These are phyloP conservation scores for Paramecium sonneborni DNA, from an alignment of 73 alveolate species.

Conservation along the genomic window DNA sequence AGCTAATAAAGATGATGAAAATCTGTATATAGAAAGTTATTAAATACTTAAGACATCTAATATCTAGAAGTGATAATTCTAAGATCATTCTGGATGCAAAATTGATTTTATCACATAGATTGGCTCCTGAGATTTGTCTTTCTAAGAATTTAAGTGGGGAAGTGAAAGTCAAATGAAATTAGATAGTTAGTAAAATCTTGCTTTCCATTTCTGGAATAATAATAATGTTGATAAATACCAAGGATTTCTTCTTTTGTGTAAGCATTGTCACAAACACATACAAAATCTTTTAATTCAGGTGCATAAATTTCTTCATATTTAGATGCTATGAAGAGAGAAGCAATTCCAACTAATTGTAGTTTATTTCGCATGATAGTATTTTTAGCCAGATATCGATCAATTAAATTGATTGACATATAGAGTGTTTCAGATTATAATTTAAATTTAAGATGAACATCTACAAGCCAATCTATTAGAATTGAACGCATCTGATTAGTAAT, in stretches of 20 bases:
- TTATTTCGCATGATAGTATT: slow-evolving; percentile 61
- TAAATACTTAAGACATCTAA: not conserved
- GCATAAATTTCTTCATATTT: slow-evolving; percentile 74
- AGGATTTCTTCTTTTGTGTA: slow-evolving; percentile 93
- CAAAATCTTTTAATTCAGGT: slow-evolving; percentile 92
- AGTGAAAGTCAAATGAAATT: not conserved
- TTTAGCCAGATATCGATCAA: slow-evolving; percentile 82
- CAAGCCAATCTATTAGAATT: slow-evolving; percentile 81
- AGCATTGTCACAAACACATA: slow-evolving; percentile 95
- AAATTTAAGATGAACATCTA: slow-evolving; percentile 85
- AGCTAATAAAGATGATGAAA: slow-evolving; percentile 16
- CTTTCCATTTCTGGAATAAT: slow-evolving; percentile 11
- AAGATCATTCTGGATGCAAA: not conserved
- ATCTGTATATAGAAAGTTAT: not conserved
- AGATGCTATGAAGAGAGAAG: slow-evolving; percentile 65
- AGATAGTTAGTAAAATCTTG: not conserved
- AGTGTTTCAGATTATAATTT: slow-evolving; percentile 82
- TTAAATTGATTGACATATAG: slow-evolving; percentile 74
- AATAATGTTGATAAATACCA: not conserved
- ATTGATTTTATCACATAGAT: not conserved
- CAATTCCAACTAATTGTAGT: slow-evolving; percentile 62
- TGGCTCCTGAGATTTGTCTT: slow-evolving; percentile 17
- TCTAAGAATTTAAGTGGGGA: not conserved
- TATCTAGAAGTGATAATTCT: not conserved
- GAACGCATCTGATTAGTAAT: slow-evolving; percentile 82